A percentile compares a stretch with the other conserved stretches of the same genome.
Evolutionary conservation across 257 asterid species (phyloP).

Genomic region (Ocimum tenuiflorum): DNA sequence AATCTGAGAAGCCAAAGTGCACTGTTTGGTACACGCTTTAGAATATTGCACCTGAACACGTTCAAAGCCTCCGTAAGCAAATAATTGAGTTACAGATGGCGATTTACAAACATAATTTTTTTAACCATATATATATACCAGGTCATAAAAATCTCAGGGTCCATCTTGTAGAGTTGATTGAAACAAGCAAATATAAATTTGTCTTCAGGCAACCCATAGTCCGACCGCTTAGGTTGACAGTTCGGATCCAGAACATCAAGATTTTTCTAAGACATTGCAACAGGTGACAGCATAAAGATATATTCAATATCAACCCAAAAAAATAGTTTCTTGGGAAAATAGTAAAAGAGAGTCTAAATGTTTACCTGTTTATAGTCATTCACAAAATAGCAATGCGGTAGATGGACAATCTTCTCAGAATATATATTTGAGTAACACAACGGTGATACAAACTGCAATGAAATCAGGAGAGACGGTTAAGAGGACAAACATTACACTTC

Average conservation of each 20-base stretch:
- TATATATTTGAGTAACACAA: slow-evolving; percentile 66
- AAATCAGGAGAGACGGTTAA: slow-evolving; percentile 7
- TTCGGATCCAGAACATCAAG: slow-evolving; percentile 78
- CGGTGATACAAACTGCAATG: slow-evolving; percentile 90
- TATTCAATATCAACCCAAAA: background rate
- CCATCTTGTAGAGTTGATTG: slow-evolving; percentile 99
- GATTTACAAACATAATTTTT: background rate
- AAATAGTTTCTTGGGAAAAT: background rate
- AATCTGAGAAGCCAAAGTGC: slow-evolving; percentile 95
- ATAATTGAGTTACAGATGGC: background rate
- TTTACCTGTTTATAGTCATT: slow-evolving; percentile 95
- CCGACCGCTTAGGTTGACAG: slow-evolving; percentile 79
- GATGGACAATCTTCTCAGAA: slow-evolving; percentile 90
- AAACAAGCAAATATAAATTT: slow-evolving; percentile 95
- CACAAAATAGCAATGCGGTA: slow-evolving; percentile 96
- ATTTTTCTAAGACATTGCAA: slow-evolving; percentile 54
- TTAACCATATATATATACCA: slow-evolving; percentile 53
- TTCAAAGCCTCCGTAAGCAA: background rate
- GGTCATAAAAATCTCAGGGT: slow-evolving; percentile 76
- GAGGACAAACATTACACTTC: background rate
- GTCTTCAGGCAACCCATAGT: slow-evolving; percentile 90
- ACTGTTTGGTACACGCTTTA: slow-evolving; percentile 95
- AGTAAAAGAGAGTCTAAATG: background rate
- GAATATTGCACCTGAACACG: slow-evolving; percentile 87
- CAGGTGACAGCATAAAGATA: slow-evolving; percentile 15